phyloP scores from a whole-genome alignment of 2,329 filamentous ascomycete genomes.

The Ophiosphaerella herpotricha region DNA sequence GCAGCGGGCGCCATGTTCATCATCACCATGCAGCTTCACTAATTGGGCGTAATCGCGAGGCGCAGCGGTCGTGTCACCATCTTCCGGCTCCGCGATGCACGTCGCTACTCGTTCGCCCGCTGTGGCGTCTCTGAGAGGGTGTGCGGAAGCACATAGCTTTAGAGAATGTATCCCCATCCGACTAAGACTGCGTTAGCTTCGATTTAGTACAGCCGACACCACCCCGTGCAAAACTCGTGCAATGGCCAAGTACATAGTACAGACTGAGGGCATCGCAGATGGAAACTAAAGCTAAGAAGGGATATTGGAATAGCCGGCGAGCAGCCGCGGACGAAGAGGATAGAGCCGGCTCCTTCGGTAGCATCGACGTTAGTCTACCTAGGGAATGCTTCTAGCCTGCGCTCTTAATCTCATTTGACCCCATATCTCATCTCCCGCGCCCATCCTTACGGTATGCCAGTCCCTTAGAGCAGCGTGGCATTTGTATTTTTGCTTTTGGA shows the following conservation, averaged over 20 bases:
- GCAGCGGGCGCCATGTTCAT: not conserved
- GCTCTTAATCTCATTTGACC: conserved; percentile 10
- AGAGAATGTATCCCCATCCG: conserved; percentile 2
- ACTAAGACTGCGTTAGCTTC: conserved; percentile 14
- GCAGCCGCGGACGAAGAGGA: conserved; percentile 1
- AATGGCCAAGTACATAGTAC: not conserved
- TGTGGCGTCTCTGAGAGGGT: conserved; percentile 14
- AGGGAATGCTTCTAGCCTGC: conserved; percentile 6
- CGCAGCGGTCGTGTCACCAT: conserved; percentile 12
- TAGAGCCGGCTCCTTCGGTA: not conserved
- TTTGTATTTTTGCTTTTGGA: conserved; percentile 8
- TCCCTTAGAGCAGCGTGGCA: conserved; percentile 6
- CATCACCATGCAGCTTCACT: not conserved
- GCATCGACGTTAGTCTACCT: not conserved
- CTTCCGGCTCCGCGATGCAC: conserved; percentile 29
- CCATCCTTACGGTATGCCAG: conserved; percentile 9
- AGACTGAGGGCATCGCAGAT: not conserved
- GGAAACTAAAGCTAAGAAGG: not conserved
- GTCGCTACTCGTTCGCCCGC: conserved; percentile 8
- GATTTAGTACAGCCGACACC: conserved; percentile 3
- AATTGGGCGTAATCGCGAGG: conserved; percentile 19
- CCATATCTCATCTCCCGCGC: conserved; percentile 5
- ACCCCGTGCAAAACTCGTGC: no score
- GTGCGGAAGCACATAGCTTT: conserved; percentile 11
- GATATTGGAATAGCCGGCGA: not conserved